phyloP scores from a whole-genome alignment of 306 rosid genomes.

The Dryas drummondii region DNA sequence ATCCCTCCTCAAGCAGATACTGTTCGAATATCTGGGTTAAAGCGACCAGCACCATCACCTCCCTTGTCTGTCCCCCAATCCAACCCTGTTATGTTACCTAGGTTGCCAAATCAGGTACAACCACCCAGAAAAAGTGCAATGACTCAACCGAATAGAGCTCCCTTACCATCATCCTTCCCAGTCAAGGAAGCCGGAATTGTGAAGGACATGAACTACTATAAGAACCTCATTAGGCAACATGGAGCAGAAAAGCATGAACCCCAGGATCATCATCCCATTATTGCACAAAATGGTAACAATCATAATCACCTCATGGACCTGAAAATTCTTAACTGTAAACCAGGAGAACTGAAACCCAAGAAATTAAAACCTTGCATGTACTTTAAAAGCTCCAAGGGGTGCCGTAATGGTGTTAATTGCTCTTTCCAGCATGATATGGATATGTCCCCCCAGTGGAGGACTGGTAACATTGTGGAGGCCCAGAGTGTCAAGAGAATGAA shows the following conservation, averaged over 20 bases:
- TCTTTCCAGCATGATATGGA: constrained; percentile 56
- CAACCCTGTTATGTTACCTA: constrained; percentile 16
- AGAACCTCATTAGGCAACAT: constrained; percentile 53
- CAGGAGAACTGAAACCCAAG: constrained; percentile 44
- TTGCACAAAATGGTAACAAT: constrained; percentile 38
- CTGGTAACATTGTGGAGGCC: constrained; percentile 26
- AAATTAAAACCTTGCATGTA: constrained; percentile 54
- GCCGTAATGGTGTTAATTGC: constrained; percentile 63
- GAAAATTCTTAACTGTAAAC: constrained; percentile 35
- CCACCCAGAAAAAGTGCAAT: constrained; percentile 22
- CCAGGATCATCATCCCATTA: constrained; percentile 22
- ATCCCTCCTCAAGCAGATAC: constrained; percentile 29
- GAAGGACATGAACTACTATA: constrained; percentile 67
- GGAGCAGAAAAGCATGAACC: constrained; percentile 47
- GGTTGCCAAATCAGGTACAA: constrained; percentile 14
- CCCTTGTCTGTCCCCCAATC: constrained; percentile 24
- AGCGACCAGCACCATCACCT: background rate
- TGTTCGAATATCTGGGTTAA: constrained; percentile 23
- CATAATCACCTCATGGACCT: constrained; percentile 36
- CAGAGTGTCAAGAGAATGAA: constrained; percentile 54
- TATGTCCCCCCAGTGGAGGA: constrained; percentile 20
- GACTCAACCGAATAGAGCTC: constrained; percentile 27
- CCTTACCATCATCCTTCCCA: background rate
- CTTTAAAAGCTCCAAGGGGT: constrained; percentile 62
- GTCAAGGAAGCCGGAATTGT: constrained; percentile 18